Conservation (phyloP, 1,284 basidiomycete genomes). For the Vanrija sp. region DNA sequence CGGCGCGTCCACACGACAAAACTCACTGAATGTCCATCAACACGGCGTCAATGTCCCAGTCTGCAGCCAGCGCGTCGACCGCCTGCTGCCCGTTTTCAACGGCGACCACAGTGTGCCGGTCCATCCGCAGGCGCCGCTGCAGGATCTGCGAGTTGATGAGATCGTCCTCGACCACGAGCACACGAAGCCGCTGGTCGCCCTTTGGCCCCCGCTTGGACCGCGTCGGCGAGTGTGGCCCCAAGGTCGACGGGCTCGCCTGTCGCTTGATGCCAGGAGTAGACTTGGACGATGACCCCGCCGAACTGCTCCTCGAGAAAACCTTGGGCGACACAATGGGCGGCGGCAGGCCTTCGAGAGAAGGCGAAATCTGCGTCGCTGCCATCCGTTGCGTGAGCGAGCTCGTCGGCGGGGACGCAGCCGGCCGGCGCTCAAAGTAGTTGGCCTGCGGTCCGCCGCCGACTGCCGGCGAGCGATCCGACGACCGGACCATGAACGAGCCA, state of each 20-base stretch:
- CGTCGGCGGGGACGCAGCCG: no score
- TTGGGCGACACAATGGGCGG: no score
- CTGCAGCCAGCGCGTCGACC: conserved; percentile 59
- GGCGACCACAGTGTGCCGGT: conserved; percentile 64
- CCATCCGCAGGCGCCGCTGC: conserved; percentile 63
- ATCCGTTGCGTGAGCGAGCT: no score
- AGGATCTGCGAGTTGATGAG: conserved; percentile 72
- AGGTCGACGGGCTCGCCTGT: not conserved
- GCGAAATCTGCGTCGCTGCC: no score
- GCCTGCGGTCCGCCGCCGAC: no score
- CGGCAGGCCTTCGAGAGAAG: no score
- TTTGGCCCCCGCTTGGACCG: conserved; percentile 10
- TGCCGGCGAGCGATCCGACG: no score
- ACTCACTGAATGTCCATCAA: conserved; percentile 81
- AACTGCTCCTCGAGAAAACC: not conserved
- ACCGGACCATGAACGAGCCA: no score
- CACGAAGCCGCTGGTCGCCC: conserved; percentile 51
- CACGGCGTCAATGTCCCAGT: conserved; percentile 62
- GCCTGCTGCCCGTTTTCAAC: conserved; percentile 76
- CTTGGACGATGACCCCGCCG: not conserved
- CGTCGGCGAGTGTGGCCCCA: not conserved
- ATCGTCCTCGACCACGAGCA: conserved; percentile 70
- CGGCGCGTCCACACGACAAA: not conserved
- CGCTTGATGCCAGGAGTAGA: no score
- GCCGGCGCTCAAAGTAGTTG: no score